Evolutionary conservation across 73 alveolate species (phyloP).

Genomic region (Tetrahymena elliotti): DNA sequence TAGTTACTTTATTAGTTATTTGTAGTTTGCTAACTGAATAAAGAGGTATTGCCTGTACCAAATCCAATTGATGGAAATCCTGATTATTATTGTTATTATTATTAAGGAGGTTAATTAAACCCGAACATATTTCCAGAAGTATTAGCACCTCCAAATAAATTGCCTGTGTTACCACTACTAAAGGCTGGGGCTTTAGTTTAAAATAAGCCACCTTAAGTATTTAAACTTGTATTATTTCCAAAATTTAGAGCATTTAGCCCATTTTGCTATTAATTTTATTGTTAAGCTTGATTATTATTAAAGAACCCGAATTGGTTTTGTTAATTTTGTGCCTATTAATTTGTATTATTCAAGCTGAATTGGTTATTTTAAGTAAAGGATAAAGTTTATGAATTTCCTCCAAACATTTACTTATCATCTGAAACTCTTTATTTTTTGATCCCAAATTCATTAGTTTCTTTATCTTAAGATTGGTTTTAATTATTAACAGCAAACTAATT

Average conservation of each 20-base stretch:
- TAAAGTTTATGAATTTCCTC: background rate
- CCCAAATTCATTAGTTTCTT: background rate
- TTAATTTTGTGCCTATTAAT: background rate
- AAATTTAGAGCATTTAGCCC: background rate
- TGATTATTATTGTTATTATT: too few species aligned
- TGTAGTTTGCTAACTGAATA: background rate
- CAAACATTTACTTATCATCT: background rate
- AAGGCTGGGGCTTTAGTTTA: background rate
- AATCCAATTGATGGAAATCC: background rate
- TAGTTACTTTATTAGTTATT: background rate
- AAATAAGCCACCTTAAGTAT: background rate
- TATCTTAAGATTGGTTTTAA: background rate
- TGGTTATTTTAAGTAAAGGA: background rate
- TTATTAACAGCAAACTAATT: background rate
- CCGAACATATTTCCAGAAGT: background rate
- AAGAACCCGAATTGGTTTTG: background rate
- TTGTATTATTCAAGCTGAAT: background rate
- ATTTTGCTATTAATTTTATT: background rate
- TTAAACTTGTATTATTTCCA: background rate
- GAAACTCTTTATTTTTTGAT: background rate
- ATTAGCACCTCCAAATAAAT: background rate
- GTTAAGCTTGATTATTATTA: background rate
- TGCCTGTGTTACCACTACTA: background rate
- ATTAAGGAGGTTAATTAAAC: background rate
- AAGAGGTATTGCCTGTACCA: background rate